Conservation (phyloP, 2,329 filamentous ascomycete species). For the Daldinia sp. region DNA sequence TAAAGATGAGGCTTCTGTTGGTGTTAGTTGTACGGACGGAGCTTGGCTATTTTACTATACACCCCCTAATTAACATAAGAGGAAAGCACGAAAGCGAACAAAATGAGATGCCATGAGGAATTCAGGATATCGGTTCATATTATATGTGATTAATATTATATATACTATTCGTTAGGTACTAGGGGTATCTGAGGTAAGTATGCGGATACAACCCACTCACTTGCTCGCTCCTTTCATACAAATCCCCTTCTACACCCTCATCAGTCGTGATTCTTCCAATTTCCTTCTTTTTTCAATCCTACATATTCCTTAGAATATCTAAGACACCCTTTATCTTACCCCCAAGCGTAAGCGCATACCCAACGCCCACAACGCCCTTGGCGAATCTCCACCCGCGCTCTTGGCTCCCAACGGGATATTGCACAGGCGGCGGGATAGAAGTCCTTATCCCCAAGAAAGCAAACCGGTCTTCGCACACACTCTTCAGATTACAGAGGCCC, state of each 20-base stretch:
- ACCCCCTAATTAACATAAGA: neutral
- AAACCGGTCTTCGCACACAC: slow-evolving; percentile 81
- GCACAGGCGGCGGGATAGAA: slow-evolving; percentile 81
- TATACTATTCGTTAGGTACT: slow-evolving; percentile 10
- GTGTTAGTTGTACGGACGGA: neutral
- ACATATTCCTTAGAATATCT: slow-evolving; percentile 57
- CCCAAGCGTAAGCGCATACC: slow-evolving; percentile 62
- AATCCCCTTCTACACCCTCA: neutral
- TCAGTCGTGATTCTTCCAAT: slow-evolving; percentile 37
- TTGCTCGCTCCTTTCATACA: neutral
- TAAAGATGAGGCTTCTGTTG: neutral
- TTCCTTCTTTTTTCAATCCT: neutral
- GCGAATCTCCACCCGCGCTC: slow-evolving; percentile 74
- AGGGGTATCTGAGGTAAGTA: slow-evolving; percentile 19
- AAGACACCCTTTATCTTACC: slow-evolving; percentile 58
- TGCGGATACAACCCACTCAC: slow-evolving; percentile 15
- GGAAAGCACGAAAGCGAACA: neutral
- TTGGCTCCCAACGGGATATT: slow-evolving; percentile 81
- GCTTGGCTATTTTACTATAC: neutral
- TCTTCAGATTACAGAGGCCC: slow-evolving; percentile 87
- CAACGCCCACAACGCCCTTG: slow-evolving; percentile 70
- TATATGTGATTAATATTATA: slow-evolving; percentile 28
- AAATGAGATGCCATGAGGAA: neutral
- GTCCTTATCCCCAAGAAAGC: slow-evolving; percentile 75
- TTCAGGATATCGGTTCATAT: neutral